phyloP scores from a whole-genome alignment of 257 asterid species.

The Gynochthodes officinalis region DNA sequence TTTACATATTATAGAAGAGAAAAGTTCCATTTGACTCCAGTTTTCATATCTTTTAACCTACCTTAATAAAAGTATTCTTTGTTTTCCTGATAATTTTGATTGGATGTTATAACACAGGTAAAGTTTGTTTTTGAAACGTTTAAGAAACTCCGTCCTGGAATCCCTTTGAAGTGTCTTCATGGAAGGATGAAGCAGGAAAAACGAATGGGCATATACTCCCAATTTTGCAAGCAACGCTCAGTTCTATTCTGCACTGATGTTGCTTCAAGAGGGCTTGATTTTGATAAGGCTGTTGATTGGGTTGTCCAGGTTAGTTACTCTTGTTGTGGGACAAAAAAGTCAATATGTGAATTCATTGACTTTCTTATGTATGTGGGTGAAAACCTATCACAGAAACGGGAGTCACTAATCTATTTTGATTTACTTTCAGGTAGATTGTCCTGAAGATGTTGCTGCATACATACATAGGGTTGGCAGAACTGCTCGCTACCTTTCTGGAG shows the following conservation, averaged over 20 bases:
- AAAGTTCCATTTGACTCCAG: neutral
- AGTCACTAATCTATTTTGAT: conserved; percentile 2
- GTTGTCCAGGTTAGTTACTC: conserved; percentile 79
- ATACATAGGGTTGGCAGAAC: conserved; percentile 98
- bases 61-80: too few species aligned
- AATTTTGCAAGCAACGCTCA: conserved; percentile 68
- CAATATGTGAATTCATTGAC: neutral
- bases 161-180: conserved; percentile 79
- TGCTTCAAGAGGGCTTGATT: conserved; percentile 96
- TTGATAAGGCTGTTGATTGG: conserved; percentile 90
- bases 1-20: neutral
- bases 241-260: conserved; percentile 84
- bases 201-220: conserved; percentile 73
- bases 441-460: conserved; percentile 85
- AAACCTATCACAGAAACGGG: neutral
- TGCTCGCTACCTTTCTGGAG: conserved; percentile 90
- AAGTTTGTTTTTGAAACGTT: conserved; percentile 75
- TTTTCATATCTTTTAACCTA: neutral
- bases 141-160: conserved; percentile 95
- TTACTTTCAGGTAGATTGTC: conserved; percentile 80
- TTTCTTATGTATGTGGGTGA: conserved; percentile 11
- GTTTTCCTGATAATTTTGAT: neutral
- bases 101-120: conserved; percentile 43
- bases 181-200: conserved; percentile 92
- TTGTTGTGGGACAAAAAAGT: neutral